These are phyloP conservation scores for Cardamine resedifolia DNA, from an alignment of 345 rosid species.

Conservation along the genomic window DNA sequence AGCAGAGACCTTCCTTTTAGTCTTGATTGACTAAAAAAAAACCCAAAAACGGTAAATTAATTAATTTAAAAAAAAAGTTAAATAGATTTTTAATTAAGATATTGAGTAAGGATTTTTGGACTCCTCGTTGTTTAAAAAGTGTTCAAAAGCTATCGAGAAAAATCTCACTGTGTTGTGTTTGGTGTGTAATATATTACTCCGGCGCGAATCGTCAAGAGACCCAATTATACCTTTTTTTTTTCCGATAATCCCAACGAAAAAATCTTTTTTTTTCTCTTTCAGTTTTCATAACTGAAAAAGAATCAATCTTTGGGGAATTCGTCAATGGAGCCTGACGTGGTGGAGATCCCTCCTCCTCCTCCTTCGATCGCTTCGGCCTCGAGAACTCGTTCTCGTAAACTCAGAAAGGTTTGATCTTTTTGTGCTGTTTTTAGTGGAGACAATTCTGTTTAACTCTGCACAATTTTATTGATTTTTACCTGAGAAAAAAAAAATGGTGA, in stretches of 20 bases:
- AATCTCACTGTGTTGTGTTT: conserved; percentile 13
- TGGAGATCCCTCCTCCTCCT: conserved; percentile 57
- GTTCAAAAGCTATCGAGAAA: background rate
- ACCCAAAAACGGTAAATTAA: background rate
- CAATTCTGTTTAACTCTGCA: background rate
- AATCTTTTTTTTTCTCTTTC: background rate
- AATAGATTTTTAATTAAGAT: background rate
- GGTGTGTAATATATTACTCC: conserved; percentile 12
- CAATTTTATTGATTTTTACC: conserved; percentile 15
- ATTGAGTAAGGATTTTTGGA: background rate
- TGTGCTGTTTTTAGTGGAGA: background rate
- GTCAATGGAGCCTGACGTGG: conserved; percentile 69
- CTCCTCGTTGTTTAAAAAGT: background rate
- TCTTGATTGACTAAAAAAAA: conserved; percentile 11
- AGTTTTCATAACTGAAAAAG: background rate
- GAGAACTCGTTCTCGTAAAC: conserved; percentile 44
- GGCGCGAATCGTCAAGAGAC: conserved; percentile 30
- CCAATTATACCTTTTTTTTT: background rate
- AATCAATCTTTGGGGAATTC: conserved; percentile 18
- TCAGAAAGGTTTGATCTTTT: conserved; percentile 51
- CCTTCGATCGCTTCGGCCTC: conserved; percentile 36
- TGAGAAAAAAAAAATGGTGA: background rate
- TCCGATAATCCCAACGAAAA: conserved; percentile 16
- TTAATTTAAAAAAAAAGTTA: background rate
- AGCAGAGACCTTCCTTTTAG: background rate